These are phyloP conservation scores for Cryptococcus neoformans DNA, from an alignment of 1,284 basidiomycete species.

Conservation along the genomic window DNA sequence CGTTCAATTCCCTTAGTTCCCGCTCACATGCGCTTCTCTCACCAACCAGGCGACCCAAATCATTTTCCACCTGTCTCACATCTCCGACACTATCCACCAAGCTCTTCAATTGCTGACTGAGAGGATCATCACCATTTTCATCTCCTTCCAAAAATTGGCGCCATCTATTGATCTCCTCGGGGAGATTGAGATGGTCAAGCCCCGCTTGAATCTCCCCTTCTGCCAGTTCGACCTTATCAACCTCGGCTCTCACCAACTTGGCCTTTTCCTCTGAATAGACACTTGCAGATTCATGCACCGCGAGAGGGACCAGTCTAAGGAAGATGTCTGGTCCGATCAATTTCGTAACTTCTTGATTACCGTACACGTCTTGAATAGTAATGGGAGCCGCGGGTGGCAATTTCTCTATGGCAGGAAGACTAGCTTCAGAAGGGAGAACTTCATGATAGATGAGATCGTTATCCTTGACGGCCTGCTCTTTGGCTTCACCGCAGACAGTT, in stretches of 20 bases:
- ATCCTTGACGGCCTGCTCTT: constrained; percentile 74
- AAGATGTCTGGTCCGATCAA: constrained; percentile 94
- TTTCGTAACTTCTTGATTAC: constrained; percentile 86
- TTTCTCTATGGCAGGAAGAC: constrained; percentile 77
- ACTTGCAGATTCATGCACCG: constrained; percentile 92
- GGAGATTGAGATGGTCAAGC: constrained; percentile 79
- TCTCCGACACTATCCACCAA: constrained; percentile 75
- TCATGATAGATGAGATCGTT: constrained; percentile 99
- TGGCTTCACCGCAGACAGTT: constrained; percentile 71
- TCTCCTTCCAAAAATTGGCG: constrained; percentile 68
- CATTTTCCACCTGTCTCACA: constrained; percentile 55
- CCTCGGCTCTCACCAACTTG: constrained; percentile 85
- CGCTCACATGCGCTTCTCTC: constrained; percentile 62
- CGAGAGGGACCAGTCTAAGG: constrained; percentile 79
- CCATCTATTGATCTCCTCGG: constrained; percentile 71
- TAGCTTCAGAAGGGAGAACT: constrained; percentile 76
- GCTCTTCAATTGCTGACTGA: constrained; percentile 68
- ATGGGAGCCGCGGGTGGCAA: constrained; percentile 73
- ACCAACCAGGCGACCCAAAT: constrained; percentile 62
- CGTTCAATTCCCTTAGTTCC: constrained; percentile 61
- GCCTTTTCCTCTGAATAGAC: constrained; percentile 99
- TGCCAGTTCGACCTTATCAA: constrained; percentile 78
- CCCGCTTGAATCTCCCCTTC: constrained; percentile 77
- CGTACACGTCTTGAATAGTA: constrained; percentile 91
- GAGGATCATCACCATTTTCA: constrained; percentile 53